Conservation (phyloP, 2,329 filamentous ascomycete genomes). For the Drechslerella coelobrocha region DNA sequence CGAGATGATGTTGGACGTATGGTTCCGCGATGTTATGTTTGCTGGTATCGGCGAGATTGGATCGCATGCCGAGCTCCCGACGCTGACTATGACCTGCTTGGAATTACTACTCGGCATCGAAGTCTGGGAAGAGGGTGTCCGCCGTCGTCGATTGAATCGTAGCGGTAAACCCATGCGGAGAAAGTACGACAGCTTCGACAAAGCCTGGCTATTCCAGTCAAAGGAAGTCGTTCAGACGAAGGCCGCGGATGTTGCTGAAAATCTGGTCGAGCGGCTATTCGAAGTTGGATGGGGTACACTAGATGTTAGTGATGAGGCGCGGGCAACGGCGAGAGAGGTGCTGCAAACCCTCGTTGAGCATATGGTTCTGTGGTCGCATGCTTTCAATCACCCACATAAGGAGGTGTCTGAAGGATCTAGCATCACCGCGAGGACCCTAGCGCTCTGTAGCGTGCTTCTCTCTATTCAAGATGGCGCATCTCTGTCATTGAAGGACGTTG, state of each 20-base stretch:
- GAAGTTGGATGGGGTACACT: conserved; percentile 38
- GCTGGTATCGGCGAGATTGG: conserved; percentile 33
- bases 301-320: neutral
- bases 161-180: conserved; percentile 34
- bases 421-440: conserved; percentile 33
- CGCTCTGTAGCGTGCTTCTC: conserved; percentile 18
- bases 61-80: conserved; percentile 19
- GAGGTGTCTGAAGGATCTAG: conserved; percentile 38
- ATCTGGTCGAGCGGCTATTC: conserved; percentile 37
- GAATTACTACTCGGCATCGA: conserved; percentile 41
- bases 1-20: conserved; percentile 34
- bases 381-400: conserved; percentile 40
- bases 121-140: conserved; percentile 35
- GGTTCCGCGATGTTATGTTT: conserved; percentile 39
- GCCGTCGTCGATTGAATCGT: conserved; percentile 20
- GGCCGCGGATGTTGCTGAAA: conserved; percentile 31
- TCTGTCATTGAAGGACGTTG: conserved; percentile 14
- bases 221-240: conserved; percentile 28
- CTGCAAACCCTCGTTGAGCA: conserved; percentile 24
- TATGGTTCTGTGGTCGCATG: conserved; percentile 39
- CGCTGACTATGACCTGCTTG: conserved; percentile 18
- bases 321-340: neutral
- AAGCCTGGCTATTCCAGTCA: conserved; percentile 41
- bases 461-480: conserved; percentile 11
- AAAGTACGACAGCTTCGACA: conserved; percentile 34